phyloP scores from a whole-genome alignment of 164 flowering plant genomes.

The Amborella trichopoda region DNA sequence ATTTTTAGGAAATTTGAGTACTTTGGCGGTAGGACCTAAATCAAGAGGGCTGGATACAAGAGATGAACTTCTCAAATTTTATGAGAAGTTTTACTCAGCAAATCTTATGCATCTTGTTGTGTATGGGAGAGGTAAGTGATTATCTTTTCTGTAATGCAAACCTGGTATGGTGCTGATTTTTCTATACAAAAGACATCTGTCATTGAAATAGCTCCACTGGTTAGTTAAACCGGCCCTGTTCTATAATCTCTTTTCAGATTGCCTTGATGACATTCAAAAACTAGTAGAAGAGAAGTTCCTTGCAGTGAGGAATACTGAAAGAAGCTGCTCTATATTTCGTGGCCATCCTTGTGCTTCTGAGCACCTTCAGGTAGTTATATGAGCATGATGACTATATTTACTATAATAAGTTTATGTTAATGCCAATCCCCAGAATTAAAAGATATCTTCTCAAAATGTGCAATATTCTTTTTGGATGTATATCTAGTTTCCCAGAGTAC shows the following conservation, averaged over 20 bases:
- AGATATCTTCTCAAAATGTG: too few species aligned
- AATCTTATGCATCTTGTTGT: slow-evolving; percentile 92
- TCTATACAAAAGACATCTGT: too few species aligned
- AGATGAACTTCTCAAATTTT: slow-evolving; percentile 69
- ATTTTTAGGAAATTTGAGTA: slow-evolving; percentile 87
- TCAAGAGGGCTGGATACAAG: slow-evolving; percentile 73
- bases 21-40: slow-evolving; percentile 73
- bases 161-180: not conserved
- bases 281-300: slow-evolving; percentile 53
- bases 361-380: slow-evolving; percentile 88
- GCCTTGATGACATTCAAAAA: slow-evolving; percentile 61
- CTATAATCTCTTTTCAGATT: slow-evolving; percentile 47
- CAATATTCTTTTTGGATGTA: too few species aligned
- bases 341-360: slow-evolving; percentile 81
- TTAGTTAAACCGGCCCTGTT: too few species aligned
- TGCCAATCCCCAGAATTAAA: too few species aligned
- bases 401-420: too few species aligned
- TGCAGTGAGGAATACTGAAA: slow-evolving; percentile 44
- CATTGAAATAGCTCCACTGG: too few species aligned
- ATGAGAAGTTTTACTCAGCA: slow-evolving; percentile 73
- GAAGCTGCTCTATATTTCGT: slow-evolving; percentile 26
- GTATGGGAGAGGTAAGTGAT: slow-evolving; percentile 58
- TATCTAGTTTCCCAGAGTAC: too few species aligned
- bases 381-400: too few species aligned
- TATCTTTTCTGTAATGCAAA: too few species aligned